Evolutionary conservation across 2,329 filamentous ascomycete species (phyloP).

Genomic region (Blastomyces emzantsi): DNA sequence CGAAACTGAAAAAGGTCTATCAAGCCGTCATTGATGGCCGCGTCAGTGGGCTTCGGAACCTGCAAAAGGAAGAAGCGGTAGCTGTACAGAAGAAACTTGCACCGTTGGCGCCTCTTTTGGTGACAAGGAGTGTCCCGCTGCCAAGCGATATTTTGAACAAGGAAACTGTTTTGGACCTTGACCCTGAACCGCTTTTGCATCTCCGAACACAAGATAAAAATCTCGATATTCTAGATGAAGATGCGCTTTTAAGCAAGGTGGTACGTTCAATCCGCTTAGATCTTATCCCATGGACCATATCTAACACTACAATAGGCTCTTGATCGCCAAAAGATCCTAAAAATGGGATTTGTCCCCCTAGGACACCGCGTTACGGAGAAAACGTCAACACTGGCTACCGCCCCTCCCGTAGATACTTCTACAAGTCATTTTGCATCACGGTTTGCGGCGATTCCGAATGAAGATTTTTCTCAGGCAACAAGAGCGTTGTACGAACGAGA

Average conservation of each 20-base stretch:
- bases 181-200: constrained; percentile 59
- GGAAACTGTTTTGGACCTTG: constrained; percentile 33
- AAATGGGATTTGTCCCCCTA: constrained; percentile 59
- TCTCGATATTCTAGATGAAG: constrained; percentile 50
- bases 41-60: constrained; percentile 54
- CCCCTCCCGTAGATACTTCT: constrained; percentile 35
- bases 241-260: constrained; percentile 49
- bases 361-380: constrained; percentile 38
- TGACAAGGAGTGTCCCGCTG: constrained; percentile 16
- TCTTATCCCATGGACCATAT: background rate
- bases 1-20: constrained; percentile 69
- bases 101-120: constrained; percentile 37
- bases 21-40: constrained; percentile 64
- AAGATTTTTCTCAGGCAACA: constrained; percentile 78
- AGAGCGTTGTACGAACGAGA: constrained; percentile 88
- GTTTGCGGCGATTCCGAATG: constrained; percentile 60
- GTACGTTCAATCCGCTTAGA: constrained; percentile 28
- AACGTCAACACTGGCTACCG: constrained; percentile 23
- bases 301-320: constrained; percentile 31
- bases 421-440: constrained; percentile 51
- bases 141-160: background rate
- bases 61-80: constrained; percentile 59
- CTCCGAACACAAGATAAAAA: constrained; percentile 55
- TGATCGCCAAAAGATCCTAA: constrained; percentile 53
- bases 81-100: constrained; percentile 46